These are phyloP conservation scores for Aspergillus awamori DNA, from an alignment of 2,329 filamentous ascomycete genomes.

Conservation along the genomic window DNA sequence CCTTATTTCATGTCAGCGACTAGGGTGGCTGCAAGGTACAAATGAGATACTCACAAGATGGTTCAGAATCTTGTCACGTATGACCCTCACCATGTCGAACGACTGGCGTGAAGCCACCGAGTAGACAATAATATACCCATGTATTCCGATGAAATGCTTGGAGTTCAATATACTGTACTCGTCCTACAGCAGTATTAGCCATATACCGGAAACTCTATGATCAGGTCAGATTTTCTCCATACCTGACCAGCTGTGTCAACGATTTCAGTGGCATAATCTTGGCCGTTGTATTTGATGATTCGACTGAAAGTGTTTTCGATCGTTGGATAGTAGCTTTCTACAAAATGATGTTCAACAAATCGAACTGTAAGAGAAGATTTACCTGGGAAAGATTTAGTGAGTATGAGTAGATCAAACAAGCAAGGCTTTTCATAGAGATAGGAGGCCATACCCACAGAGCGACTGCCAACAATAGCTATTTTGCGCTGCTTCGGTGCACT, in stretches of 20 bases:
- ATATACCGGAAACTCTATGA: not conserved
- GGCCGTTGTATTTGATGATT: slow-evolving; percentile 86
- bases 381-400: slow-evolving; percentile 58
- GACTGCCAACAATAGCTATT: slow-evolving; percentile 92
- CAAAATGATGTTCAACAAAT: slow-evolving; percentile 96
- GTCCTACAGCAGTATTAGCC: slow-evolving; percentile 61
- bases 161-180: slow-evolving; percentile 98
- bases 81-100: slow-evolving; percentile 96
- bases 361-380: slow-evolving; percentile 97
- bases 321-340: slow-evolving; percentile 98
- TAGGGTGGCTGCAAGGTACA: not conserved
- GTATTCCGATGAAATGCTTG: slow-evolving; percentile 98
- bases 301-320: slow-evolving; percentile 99
- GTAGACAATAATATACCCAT: slow-evolving; percentile 98
- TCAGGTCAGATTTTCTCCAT: slow-evolving; percentile 32
- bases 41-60: slow-evolving; percentile 68
- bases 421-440: no score
- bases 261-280: slow-evolving; percentile 94
- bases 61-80: slow-evolving; percentile 95
- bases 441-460: slow-evolving; percentile 73
- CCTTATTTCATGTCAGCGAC: slow-evolving; percentile 54
- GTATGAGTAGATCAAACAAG: not conserved
- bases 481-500: slow-evolving; percentile 83
- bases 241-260: slow-evolving; percentile 97
- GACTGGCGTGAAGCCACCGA: slow-evolving; percentile 92